phyloP scores from a whole-genome alignment of 352 stramenopile species.

The Phytophthora aleatoria region DNA sequence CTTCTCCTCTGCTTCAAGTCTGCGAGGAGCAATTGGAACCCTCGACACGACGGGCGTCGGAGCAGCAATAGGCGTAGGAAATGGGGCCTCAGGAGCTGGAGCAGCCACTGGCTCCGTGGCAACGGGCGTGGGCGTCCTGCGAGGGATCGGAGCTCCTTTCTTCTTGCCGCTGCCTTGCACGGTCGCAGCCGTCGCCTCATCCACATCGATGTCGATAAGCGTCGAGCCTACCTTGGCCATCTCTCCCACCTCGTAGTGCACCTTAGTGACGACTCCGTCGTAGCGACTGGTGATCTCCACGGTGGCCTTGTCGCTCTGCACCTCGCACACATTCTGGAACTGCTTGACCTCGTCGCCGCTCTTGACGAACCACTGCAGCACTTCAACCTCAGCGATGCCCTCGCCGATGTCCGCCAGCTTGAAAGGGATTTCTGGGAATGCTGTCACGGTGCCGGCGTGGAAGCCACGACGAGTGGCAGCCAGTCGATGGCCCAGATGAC shows the following conservation, averaged over 20 bases:
- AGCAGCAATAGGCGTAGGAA: not conserved
- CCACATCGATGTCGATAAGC: slow-evolving; percentile 93
- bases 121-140: slow-evolving; percentile 18
- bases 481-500: slow-evolving; percentile 18
- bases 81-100: slow-evolving; percentile 1
- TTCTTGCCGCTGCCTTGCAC: slow-evolving; percentile 43
- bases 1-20: slow-evolving; percentile 27
- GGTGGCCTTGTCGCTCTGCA: slow-evolving; percentile 97
- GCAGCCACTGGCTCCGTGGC: slow-evolving; percentile 7
- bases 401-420: slow-evolving; percentile 98
- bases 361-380: slow-evolving; percentile 98
- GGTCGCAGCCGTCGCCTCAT: slow-evolving; percentile 65
- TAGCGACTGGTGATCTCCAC: slow-evolving; percentile 98
- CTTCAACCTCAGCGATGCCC: slow-evolving; percentile 98
- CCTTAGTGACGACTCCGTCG: slow-evolving; percentile 92
- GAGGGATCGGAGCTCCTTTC: slow-evolving; percentile 25
- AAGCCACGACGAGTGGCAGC: slow-evolving; percentile 38
- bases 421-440: slow-evolving; percentile 86
- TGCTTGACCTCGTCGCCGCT: slow-evolving; percentile 90
- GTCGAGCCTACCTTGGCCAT: slow-evolving; percentile 96
- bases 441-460: slow-evolving; percentile 44
- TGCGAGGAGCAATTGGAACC: slow-evolving; percentile 16
- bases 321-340: slow-evolving; percentile 98
- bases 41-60: slow-evolving; percentile 8
- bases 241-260: slow-evolving; percentile 94